phyloP scores from a whole-genome alignment of 805 yeast genomes.

The Crinitomyces ghanaensis region DNA sequence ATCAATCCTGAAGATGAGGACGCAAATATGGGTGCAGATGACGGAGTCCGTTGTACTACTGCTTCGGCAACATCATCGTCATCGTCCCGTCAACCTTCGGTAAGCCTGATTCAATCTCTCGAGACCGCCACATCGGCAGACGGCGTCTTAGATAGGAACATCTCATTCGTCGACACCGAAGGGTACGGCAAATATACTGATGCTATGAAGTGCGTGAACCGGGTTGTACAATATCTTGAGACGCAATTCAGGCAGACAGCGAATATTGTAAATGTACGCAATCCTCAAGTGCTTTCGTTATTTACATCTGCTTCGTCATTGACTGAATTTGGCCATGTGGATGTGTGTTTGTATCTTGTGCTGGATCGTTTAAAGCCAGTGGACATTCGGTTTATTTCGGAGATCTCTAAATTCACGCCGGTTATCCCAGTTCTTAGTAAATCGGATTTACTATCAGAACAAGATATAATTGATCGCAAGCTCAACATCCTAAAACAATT shows the following conservation, averaged over 20 bases:
- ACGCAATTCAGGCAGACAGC: constrained; percentile 15
- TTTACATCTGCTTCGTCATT: constrained; percentile 15
- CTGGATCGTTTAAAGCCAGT: constrained; percentile 10
- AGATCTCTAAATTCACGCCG: constrained; percentile 14
- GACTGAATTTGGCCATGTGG: constrained; percentile 16
- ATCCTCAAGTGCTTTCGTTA: constrained; percentile 13
- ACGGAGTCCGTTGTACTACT: background rate
- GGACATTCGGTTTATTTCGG: constrained; percentile 14
- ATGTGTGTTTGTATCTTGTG: constrained; percentile 17
- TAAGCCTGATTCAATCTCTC: constrained; percentile 11
- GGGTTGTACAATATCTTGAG: constrained; percentile 16
- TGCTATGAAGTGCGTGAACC: constrained; percentile 11
- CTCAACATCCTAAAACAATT: constrained; percentile 11
- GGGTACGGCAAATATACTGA: constrained; percentile 14
- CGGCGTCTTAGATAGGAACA: constrained; percentile 15
- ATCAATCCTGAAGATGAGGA: too few species aligned
- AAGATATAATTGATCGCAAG: constrained; percentile 10
- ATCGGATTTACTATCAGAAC: constrained; percentile 10
- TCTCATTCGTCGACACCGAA: constrained; percentile 17
- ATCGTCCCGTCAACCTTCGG: constrained; percentile 4
- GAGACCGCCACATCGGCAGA: constrained; percentile 8
- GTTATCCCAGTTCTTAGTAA: constrained; percentile 16
- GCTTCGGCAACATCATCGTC: too few species aligned
- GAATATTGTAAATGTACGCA: constrained; percentile 12
- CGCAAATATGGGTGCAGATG: background rate